Conservation (phyloP, 2,329 filamentous ascomycete genomes). For the Epichloe uncinata region DNA sequence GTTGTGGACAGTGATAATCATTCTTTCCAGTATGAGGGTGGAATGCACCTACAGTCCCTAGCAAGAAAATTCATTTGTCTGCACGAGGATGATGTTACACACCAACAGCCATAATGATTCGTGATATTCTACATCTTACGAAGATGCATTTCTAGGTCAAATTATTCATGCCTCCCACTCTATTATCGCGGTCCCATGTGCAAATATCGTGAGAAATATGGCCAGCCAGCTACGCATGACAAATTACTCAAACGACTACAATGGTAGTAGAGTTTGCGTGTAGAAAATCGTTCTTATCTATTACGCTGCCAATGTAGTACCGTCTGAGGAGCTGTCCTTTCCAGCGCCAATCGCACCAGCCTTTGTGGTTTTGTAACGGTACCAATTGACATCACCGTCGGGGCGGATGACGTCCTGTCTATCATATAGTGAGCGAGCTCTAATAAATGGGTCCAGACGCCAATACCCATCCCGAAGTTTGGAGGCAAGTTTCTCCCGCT, state of each 20-base stretch:
- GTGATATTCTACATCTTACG: no score
- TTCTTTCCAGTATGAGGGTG: no score
- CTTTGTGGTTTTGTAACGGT: slow-evolving; percentile 24
- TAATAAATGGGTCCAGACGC: slow-evolving; percentile 74
- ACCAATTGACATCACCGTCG: slow-evolving; percentile 59
- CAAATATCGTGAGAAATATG: not conserved
- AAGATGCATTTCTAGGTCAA: no score
- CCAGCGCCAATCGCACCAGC: not conserved
- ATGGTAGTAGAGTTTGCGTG: not conserved
- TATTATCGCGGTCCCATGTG: no score
- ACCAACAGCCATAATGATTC: no score
- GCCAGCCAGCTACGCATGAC: not conserved
- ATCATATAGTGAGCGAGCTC: slow-evolving; percentile 77
- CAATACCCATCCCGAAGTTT: slow-evolving; percentile 68
- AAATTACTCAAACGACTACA: not conserved
- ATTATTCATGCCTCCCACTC: no score
- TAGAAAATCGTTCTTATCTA: slow-evolving; percentile 11
- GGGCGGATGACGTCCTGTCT: slow-evolving; percentile 57
- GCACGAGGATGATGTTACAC: no score
- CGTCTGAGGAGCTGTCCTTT: not conserved
- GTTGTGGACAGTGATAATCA: no score
- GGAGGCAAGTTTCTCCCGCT: slow-evolving; percentile 48
- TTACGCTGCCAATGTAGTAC: slow-evolving; percentile 14
- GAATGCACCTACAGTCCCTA: no score
- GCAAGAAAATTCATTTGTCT: no score